These are phyloP conservation scores for Malassezia equina DNA, from an alignment of 1,284 basidiomycete genomes.

Conservation along the genomic window DNA sequence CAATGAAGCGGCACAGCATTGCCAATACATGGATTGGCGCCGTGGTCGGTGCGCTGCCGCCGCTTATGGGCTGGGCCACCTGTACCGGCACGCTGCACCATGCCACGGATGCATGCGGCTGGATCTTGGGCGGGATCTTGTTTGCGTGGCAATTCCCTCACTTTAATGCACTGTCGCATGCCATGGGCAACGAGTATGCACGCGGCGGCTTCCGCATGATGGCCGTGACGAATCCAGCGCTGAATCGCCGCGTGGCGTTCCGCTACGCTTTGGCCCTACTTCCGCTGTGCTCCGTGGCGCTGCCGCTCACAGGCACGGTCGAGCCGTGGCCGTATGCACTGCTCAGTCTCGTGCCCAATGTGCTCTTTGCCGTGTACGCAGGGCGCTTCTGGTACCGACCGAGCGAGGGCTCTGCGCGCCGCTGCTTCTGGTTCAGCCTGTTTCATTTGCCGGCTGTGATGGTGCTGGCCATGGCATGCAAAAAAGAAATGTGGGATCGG, in stretches of 20 bases:
- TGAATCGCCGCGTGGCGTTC: conserved; percentile 75
- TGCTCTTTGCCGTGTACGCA: conserved; percentile 61
- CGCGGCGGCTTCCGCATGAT: conserved; percentile 92
- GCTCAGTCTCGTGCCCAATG: conserved; percentile 68
- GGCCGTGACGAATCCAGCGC: conserved; percentile 64
- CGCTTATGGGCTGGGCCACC: conserved; percentile 96
- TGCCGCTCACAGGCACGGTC: conserved; percentile 36
- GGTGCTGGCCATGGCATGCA: conserved; percentile 71
- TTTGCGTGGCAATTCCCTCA: conserved; percentile 99
- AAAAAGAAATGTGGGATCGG: conserved; percentile 35
- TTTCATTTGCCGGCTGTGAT: conserved; percentile 86
- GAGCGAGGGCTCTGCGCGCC: conserved; percentile 59
- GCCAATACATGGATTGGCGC: conserved; percentile 91
- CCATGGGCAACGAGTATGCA: conserved; percentile 78
- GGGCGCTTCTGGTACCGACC: conserved; percentile 62
- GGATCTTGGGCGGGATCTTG: conserved; percentile 51
- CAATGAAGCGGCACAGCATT: conserved; percentile 78
- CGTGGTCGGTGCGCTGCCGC: conserved; percentile 82
- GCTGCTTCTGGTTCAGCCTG: conserved; percentile 60
- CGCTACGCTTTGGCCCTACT: conserved; percentile 70
- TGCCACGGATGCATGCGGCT: conserved; percentile 45
- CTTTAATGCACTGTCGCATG: conserved; percentile 85
- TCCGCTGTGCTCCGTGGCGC: conserved; percentile 68
- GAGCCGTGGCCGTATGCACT: conserved; percentile 60
- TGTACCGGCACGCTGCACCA: conserved; percentile 72